phyloP scores from a whole-genome alignment of 2,329 filamentous ascomycete species.

The Trichoderma aggressivum region DNA sequence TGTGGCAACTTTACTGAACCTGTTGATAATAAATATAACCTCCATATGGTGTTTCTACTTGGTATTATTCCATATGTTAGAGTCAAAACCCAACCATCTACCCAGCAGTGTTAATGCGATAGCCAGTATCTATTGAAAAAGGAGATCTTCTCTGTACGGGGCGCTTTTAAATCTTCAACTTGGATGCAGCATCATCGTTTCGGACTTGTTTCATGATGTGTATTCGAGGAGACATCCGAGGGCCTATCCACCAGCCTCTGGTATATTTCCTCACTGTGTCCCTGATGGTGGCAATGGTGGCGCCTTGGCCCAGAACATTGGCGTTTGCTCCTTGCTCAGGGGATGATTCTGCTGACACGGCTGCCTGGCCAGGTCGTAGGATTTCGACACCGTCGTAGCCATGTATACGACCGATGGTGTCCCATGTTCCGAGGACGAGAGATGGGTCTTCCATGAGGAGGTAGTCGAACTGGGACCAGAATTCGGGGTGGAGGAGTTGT shows the following conservation, averaged over 20 bases:
- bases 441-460: conserved; percentile 53
- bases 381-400: conserved; percentile 60
- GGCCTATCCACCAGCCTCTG: conserved; percentile 64
- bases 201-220: conserved; percentile 44
- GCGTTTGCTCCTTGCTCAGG: conserved; percentile 3
- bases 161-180: not conserved
- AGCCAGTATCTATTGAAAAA: no score
- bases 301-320: conserved; percentile 45
- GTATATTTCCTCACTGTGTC: conserved; percentile 44
- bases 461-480: conserved; percentile 65
- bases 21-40: no score
- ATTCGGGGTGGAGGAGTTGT: conserved; percentile 45
- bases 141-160: not conserved
- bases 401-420: conserved; percentile 53
- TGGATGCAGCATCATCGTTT: conserved; percentile 1
- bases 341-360: not conserved
- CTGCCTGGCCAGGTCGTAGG: conserved; percentile 45
- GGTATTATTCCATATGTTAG: not conserved
- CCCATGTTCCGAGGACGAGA: conserved; percentile 51
- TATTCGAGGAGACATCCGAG: conserved; percentile 56
- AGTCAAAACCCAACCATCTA: not conserved
- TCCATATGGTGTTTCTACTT: no score
- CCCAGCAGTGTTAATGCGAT: no score
- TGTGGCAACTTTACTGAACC: no score
- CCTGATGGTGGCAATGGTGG: conserved; percentile 38